Conservation (phyloP, 2,329 filamentous ascomycete species). For the Cephalotrichum gorgonifer region DNA sequence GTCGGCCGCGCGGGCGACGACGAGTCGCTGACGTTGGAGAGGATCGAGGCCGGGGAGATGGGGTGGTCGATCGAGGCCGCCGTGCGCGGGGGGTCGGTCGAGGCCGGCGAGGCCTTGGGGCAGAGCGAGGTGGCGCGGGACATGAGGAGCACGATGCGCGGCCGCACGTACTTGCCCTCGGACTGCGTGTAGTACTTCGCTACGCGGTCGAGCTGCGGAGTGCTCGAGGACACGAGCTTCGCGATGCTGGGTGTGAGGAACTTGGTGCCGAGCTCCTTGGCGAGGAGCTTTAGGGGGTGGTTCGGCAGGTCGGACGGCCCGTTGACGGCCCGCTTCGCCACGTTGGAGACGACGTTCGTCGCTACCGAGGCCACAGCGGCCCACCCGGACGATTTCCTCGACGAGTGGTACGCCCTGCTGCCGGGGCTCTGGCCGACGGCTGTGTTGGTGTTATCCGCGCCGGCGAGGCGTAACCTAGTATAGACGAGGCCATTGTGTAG, state of each 20-base stretch:
- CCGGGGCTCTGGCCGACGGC: background rate
- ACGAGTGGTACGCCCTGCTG: constrained; percentile 21
- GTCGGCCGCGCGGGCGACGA: constrained; percentile 25
- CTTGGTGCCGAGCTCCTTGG: constrained; percentile 75
- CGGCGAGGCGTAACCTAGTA: constrained; percentile 1
- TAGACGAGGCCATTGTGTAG: background rate
- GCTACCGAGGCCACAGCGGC: constrained; percentile 58
- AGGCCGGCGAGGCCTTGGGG: constrained; percentile 36
- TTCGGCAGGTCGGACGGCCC: constrained; percentile 22
- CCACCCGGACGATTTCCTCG: constrained; percentile 52
- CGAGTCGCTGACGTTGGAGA: constrained; percentile 72
- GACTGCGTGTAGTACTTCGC: constrained; percentile 97
- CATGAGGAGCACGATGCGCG: constrained; percentile 92
- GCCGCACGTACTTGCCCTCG: constrained; percentile 93
- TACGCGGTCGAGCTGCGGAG: constrained; percentile 86
- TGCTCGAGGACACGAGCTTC: constrained; percentile 84
- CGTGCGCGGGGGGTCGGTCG: constrained; percentile 18
- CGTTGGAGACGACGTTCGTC: constrained; percentile 58
- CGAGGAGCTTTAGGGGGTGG: constrained; percentile 81
- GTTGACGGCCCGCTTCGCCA: constrained; percentile 35
- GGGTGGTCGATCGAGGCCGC: constrained; percentile 38
- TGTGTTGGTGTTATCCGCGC: background rate
- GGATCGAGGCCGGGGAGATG: constrained; percentile 44
- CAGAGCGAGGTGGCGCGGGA: constrained; percentile 79
- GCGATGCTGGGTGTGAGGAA: constrained; percentile 89